Conservation (phyloP, 2,329 filamentous ascomycete genomes). For the Mycocentrospora acerina region DNA sequence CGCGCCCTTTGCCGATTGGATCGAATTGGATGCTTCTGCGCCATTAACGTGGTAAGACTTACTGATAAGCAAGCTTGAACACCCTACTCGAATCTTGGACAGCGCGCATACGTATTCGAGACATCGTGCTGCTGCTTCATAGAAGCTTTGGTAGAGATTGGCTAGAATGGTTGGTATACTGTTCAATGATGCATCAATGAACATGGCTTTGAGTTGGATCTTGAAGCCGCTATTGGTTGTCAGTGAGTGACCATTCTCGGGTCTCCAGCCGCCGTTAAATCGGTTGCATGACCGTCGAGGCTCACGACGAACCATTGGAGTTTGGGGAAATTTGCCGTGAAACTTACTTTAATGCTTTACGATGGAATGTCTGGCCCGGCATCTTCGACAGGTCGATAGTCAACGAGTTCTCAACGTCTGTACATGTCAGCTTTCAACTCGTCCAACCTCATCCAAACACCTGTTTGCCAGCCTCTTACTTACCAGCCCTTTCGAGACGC, state of each 20-base stretch:
- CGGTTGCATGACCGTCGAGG: slow-evolving; percentile 5
- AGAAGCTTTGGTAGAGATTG: slow-evolving; percentile 76
- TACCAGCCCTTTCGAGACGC: slow-evolving; percentile 54
- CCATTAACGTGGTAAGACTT: slow-evolving; percentile 29
- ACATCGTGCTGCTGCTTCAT: slow-evolving; percentile 75
- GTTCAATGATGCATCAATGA: slow-evolving; percentile 80
- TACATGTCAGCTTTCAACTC: slow-evolving; percentile 11
- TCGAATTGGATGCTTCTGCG: slow-evolving; percentile 5
- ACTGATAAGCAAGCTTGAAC: slow-evolving; percentile 61
- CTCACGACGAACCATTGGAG: slow-evolving; percentile 1
- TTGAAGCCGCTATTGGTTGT: slow-evolving; percentile 63
- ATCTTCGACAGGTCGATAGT: slow-evolving; percentile 74
- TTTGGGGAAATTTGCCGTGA: slow-evolving; percentile 5
- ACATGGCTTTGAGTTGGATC: slow-evolving; percentile 81
- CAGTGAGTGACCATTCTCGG: slow-evolving; percentile 13
- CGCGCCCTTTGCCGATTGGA: slow-evolving; percentile 11
- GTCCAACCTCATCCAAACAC: slow-evolving; percentile 1
- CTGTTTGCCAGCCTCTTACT: slow-evolving; percentile 10
- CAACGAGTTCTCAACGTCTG: slow-evolving; percentile 67
- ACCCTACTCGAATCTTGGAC: slow-evolving; percentile 57
- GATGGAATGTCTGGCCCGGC: slow-evolving; percentile 76
- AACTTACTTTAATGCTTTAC: slow-evolving; percentile 71
- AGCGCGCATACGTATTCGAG: slow-evolving; percentile 64
- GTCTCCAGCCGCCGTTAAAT: slow-evolving; percentile 1
- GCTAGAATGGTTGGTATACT: slow-evolving; percentile 64